These are phyloP conservation scores for Wallacemonas sp. DNA, from an alignment of 208 protist genomes.

Conservation along the genomic window DNA sequence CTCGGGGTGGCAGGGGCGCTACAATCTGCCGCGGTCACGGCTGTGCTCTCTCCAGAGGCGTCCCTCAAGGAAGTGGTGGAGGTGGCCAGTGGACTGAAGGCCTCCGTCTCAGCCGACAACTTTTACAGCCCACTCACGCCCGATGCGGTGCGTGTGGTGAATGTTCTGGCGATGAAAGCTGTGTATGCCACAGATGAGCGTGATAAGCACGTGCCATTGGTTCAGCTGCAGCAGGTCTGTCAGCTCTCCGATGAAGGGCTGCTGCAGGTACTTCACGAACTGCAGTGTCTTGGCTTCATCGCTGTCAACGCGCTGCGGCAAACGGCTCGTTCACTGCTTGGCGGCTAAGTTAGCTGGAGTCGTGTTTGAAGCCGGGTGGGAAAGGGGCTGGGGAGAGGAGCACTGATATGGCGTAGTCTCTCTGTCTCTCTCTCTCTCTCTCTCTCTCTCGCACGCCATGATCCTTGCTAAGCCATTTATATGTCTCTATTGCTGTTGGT, in stretches of 20 bases:
- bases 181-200: constrained; percentile 23
- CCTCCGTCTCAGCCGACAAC: constrained; percentile 25
- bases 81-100: constrained; percentile 7
- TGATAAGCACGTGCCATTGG: constrained; percentile 56
- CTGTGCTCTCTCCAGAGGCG: constrained; percentile 38
- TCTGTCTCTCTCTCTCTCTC: not conserved
- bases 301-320: constrained; percentile 35
- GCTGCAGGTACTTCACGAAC: constrained; percentile 47
- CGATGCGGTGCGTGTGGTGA: constrained; percentile 53
- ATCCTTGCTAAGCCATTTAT: not conserved
- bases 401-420: not conserved
- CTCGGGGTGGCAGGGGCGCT: constrained; percentile 30
- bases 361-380: not conserved
- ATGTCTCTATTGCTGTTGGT: no score
- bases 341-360: no score
- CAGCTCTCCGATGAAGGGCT: constrained; percentile 67
- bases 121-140: constrained; percentile 60
- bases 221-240: constrained; percentile 51
- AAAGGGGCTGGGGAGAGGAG: not conserved
- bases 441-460: not conserved
- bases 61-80: constrained; percentile 49
- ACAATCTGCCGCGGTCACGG: constrained; percentile 37
- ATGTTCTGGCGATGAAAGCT: constrained; percentile 57
- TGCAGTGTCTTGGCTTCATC: constrained; percentile 46
- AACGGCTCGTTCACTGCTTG: constrained; percentile 39